Conservation (phyloP, 495 filamentous ascomycete species). For the Collariella sp. region DNA sequence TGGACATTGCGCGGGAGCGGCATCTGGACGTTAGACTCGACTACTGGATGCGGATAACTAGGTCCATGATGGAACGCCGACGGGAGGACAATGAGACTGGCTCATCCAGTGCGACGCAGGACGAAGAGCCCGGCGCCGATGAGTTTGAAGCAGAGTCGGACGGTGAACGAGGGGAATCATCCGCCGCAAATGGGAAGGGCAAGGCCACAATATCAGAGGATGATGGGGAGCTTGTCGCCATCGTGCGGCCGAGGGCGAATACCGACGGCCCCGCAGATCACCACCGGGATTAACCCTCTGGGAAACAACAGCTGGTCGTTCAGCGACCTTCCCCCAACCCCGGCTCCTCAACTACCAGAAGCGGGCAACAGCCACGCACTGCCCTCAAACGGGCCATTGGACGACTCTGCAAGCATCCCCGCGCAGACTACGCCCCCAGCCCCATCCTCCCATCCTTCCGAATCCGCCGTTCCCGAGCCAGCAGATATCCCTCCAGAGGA, state of each 20-base stretch:
- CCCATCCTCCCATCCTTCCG: neutral
- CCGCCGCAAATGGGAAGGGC: no score
- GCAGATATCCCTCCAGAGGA: neutral
- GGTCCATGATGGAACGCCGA: slow-evolving; percentile 20
- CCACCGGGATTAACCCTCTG: slow-evolving; percentile 31
- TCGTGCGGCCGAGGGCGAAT: slow-evolving; percentile 29
- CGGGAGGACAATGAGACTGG: neutral
- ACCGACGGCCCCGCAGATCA: slow-evolving; percentile 40
- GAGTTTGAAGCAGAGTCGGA: neutral
- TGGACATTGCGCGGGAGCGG: slow-evolving; percentile 55
- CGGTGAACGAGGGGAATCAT: no score
- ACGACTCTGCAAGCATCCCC: no score
- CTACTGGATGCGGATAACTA: slow-evolving; percentile 39
- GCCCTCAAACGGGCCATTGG: no score
- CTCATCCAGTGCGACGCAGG: neutral
- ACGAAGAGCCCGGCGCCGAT: neutral
- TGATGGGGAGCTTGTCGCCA: slow-evolving; percentile 6
- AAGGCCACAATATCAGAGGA: slow-evolving; percentile 5
- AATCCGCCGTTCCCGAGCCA: no score
- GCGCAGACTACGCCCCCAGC: no score
- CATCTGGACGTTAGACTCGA: slow-evolving; percentile 47
- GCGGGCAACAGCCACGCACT: no score
- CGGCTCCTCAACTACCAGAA: neutral
- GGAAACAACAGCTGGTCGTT: slow-evolving; percentile 47
- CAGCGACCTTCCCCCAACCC: slow-evolving; percentile 15